These are phyloP conservation scores for Suillus sp. DNA, from an alignment of 768 basidiomycete genomes.

Conservation along the genomic window DNA sequence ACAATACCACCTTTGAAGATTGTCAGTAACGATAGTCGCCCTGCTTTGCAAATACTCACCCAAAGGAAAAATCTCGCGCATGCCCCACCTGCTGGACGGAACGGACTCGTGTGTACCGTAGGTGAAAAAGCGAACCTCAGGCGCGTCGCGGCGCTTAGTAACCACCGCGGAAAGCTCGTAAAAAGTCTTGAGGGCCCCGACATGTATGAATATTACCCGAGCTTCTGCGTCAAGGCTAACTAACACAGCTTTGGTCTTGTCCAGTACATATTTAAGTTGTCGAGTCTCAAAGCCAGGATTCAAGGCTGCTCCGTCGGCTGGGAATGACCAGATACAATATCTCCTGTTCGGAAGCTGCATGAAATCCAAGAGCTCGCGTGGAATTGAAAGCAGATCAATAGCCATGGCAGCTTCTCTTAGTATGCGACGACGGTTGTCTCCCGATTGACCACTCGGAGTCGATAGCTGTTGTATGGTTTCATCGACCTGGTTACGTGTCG, in stretches of 20 bases:
- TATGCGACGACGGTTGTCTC: slow-evolving; percentile 2
- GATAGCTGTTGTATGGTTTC: slow-evolving; percentile 12
- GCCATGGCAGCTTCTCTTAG: slow-evolving; percentile 23
- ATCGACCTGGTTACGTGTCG: slow-evolving; percentile 21
- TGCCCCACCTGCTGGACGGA: slow-evolving; percentile 55
- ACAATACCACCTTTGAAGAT: slow-evolving; percentile 62
- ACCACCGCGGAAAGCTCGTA: slow-evolving; percentile 51
- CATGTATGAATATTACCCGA: slow-evolving; percentile 66
- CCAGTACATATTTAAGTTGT: slow-evolving; percentile 46
- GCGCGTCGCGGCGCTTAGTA: slow-evolving; percentile 45
- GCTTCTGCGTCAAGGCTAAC: slow-evolving; percentile 42
- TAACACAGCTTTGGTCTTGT: slow-evolving; percentile 42
- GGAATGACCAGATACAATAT: slow-evolving; percentile 52
- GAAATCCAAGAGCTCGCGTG: slow-evolving; percentile 48
- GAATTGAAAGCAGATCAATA: slow-evolving; percentile 44
- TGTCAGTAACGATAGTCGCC: slow-evolving; percentile 2
- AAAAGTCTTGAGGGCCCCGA: slow-evolving; percentile 53
- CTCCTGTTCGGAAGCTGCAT: slow-evolving; percentile 39
- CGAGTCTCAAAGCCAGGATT: slow-evolving; percentile 44
- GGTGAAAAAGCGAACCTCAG: slow-evolving; percentile 59
- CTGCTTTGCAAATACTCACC: slow-evolving; percentile 43
- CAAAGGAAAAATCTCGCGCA: slow-evolving; percentile 66
- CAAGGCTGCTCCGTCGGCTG: slow-evolving; percentile 32
- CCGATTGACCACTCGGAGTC: neutral
- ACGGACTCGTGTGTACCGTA: slow-evolving; percentile 67